Evolutionary conservation across 805 yeast species (phyloP).

Genomic region (Kodamaea leandrae): DNA sequence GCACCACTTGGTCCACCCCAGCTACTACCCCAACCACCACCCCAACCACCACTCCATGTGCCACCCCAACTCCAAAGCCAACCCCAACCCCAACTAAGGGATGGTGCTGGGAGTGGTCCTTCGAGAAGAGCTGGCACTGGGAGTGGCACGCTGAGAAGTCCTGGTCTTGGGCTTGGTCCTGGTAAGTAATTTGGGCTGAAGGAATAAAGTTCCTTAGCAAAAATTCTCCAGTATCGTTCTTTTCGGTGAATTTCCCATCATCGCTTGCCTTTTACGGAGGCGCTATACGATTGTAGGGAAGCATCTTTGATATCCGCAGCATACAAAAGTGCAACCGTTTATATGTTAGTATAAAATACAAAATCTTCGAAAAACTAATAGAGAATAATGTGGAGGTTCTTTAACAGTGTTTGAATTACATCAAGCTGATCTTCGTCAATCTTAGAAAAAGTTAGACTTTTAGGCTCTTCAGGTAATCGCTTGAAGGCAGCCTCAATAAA

Average conservation of each 20-base stretch:
- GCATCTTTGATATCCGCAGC: too few species aligned
- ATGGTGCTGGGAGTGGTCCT: background rate
- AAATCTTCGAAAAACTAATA: too few species aligned
- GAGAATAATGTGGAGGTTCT: too few species aligned
- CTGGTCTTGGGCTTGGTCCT: background rate
- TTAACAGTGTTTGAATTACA: too few species aligned
- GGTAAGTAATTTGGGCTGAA: background rate
- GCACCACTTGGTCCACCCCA: background rate
- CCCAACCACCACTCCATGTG: background rate
- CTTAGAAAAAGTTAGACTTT: too few species aligned
- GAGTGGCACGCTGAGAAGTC: background rate
- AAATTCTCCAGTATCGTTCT: background rate
- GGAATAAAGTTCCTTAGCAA: background rate
- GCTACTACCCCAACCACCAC: background rate
- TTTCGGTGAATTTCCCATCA: background rate
- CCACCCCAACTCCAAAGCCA: constrained; percentile 1
- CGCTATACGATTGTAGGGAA: too few species aligned
- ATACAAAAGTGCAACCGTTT: too few species aligned
- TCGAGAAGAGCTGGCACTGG: background rate
- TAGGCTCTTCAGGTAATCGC: too few species aligned
- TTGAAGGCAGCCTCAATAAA: too few species aligned
- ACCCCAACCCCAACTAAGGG: background rate
- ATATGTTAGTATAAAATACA: too few species aligned
- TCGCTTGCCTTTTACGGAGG: too few species aligned
- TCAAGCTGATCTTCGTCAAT: too few species aligned